phyloP scores from a whole-genome alignment of 1,139 yeast genomes.

The Zygotorulaspora mrakii region DNA sequence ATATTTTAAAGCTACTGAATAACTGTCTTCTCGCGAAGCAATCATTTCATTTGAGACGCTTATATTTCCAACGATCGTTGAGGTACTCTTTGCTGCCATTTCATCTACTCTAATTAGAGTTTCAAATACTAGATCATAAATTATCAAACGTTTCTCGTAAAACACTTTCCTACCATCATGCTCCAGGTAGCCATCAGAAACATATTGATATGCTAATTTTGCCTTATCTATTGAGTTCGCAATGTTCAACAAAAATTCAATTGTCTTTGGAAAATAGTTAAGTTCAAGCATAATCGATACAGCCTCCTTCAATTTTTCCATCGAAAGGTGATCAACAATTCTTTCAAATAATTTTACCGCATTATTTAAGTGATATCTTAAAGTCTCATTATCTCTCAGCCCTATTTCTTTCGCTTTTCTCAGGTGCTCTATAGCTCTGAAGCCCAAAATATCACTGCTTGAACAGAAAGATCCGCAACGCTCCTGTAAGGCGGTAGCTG shows the following conservation, averaged over 20 bases:
- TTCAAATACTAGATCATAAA: slow-evolving; percentile 71
- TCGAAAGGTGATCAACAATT: slow-evolving; percentile 71
- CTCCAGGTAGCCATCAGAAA: slow-evolving; percentile 47
- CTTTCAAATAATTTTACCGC: slow-evolving; percentile 75
- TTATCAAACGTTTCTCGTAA: slow-evolving; percentile 49
- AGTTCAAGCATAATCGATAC: slow-evolving; percentile 72
- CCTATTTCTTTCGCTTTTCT: slow-evolving; percentile 82
- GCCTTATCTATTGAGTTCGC: slow-evolving; percentile 66
- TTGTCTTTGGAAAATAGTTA: slow-evolving; percentile 80
- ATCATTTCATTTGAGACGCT: slow-evolving; percentile 46
- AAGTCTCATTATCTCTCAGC: slow-evolving; percentile 62
- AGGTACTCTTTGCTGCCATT: slow-evolving; percentile 44
- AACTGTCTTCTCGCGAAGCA: slow-evolving; percentile 66
- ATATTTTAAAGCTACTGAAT: slow-evolving; percentile 67
- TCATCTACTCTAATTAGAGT: slow-evolving; percentile 70
- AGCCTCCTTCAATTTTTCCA: slow-evolving; percentile 80
- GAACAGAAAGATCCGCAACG: slow-evolving; percentile 96
- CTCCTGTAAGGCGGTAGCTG: slow-evolving; percentile 83
- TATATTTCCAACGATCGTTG: slow-evolving; percentile 12
- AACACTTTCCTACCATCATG: slow-evolving; percentile 47
- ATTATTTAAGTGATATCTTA: slow-evolving; percentile 64
- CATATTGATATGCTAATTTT: slow-evolving; percentile 52
- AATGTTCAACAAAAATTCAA: slow-evolving; percentile 73
- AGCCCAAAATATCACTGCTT: slow-evolving; percentile 86
- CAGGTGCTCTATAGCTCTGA: slow-evolving; percentile 88